Evolutionary conservation across 306 rosid genomes (phyloP).

Genomic region (Rosa rugosa): DNA sequence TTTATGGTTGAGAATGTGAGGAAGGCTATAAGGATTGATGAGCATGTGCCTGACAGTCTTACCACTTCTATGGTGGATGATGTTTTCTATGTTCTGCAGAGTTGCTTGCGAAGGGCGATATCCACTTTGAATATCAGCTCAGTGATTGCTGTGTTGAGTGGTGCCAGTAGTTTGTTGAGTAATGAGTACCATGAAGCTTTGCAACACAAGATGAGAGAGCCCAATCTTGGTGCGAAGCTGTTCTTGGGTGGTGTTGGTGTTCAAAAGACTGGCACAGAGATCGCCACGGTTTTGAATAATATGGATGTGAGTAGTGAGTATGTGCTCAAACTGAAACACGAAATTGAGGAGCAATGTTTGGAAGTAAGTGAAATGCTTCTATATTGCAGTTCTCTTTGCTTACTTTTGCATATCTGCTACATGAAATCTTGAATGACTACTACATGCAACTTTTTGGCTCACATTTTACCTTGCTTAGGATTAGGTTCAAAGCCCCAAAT

Average conservation of each 20-base stretch:
- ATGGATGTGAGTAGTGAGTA: conserved; percentile 89
- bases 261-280: conserved; percentile 83
- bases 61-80: conserved; percentile 97
- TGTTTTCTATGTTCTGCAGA: conserved; percentile 91
- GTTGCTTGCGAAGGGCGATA: conserved; percentile 82
- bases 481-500: not conserved
- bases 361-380: conserved; percentile 59
- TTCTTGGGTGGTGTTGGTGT: conserved; percentile 91
- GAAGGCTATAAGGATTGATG: conserved; percentile 86
- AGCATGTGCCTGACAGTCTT: conserved; percentile 81
- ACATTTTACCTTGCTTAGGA: not conserved
- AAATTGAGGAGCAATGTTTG: conserved; percentile 88
- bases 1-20: conserved; percentile 98
- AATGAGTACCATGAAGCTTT: conserved; percentile 90
- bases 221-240: conserved; percentile 89
- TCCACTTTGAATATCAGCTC: conserved; percentile 90
- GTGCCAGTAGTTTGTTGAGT: conserved; percentile 75
- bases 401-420: not conserved
- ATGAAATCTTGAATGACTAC: not conserved
- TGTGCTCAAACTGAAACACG: conserved; percentile 83
- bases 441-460: not conserved
- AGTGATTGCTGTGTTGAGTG: conserved; percentile 82
- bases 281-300: conserved; percentile 85
- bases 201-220: conserved; percentile 82
- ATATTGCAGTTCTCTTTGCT: not conserved